Conservation (phyloP, 371 early-diverging fungal genomes). For the Rhizopus sp. region DNA sequence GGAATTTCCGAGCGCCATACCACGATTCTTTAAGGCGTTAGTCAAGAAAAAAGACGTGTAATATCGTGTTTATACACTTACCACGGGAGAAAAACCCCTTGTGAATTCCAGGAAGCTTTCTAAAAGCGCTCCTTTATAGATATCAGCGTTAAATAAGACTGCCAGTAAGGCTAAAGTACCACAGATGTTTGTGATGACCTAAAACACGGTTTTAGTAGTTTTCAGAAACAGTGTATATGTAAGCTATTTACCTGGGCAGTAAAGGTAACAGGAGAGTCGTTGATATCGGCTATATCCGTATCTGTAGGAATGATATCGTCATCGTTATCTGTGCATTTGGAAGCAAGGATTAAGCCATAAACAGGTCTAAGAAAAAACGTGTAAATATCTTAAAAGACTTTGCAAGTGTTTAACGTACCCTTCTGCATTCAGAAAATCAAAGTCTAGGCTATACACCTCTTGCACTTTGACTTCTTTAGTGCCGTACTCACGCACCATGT, state of each 20-base stretch:
- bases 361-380: constrained; percentile 5
- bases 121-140: constrained; percentile 14
- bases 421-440: constrained; percentile 11
- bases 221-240: too few relatives aligned
- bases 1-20: constrained; percentile 13
- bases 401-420: neutral
- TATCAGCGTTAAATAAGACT: constrained; percentile 18
- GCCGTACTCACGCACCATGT: constrained; percentile 22
- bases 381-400: neutral
- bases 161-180: constrained; percentile 23
- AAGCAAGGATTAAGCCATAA: constrained; percentile 21
- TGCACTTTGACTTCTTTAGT: constrained; percentile 13
- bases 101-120: constrained; percentile 14
- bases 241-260: constrained; percentile 14
- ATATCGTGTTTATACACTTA: constrained; percentile 6
- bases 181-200: constrained; percentile 21
- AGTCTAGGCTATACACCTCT: constrained; percentile 15
- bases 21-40: constrained; percentile 15
- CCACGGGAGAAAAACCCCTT: constrained; percentile 14
- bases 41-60: too few relatives aligned
- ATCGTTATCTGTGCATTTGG: constrained; percentile 12
- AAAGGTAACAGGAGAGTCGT: constrained; percentile 9
- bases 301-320: neutral
- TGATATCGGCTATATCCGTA: neutral
- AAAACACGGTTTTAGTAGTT: neutral